Percentiles rank a stretch among this genome's conserved stretches.
These are phyloP conservation scores for Pythium scleroteichum DNA, from an alignment of 352 stramenopile genomes.

Conservation along the genomic window DNA sequence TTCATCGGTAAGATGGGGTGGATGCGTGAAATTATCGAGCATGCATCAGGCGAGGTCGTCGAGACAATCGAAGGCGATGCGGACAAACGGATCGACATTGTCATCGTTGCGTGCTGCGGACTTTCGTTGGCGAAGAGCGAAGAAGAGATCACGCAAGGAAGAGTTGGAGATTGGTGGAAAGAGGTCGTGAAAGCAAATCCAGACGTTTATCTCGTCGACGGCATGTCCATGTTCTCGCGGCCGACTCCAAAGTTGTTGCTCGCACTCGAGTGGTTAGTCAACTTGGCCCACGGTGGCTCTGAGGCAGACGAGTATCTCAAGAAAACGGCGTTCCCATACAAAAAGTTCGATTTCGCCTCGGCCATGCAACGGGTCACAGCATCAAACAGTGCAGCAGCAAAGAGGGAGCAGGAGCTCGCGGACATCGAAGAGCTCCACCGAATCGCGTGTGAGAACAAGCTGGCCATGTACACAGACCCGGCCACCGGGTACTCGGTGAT, in stretches of 20 bases:
- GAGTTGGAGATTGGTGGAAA: slow-evolving; percentile 47
- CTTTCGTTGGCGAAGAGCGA: slow-evolving; percentile 48
- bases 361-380: slow-evolving; percentile 12
- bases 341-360: slow-evolving; percentile 31
- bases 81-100: slow-evolving; percentile 35
- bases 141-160: slow-evolving; percentile 37
- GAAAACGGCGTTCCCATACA: slow-evolving; percentile 45
- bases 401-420: slow-evolving; percentile 25
- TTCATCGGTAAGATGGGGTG: slow-evolving; percentile 64
- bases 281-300: slow-evolving; percentile 34
- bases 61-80: slow-evolving; percentile 8
- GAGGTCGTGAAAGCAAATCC: slow-evolving; percentile 27
- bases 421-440: slow-evolving; percentile 74
- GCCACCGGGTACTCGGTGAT: slow-evolving; percentile 87
- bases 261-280: slow-evolving; percentile 61
- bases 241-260: slow-evolving; percentile 55
- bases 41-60: slow-evolving; percentile 15
- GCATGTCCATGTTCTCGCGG: slow-evolving; percentile 72
- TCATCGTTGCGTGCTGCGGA: slow-evolving; percentile 67
- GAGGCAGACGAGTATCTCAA: slow-evolving; percentile 29
- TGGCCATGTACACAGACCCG: slow-evolving; percentile 86
- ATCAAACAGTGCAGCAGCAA: background rate
- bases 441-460: slow-evolving; percentile 58
- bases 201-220: slow-evolving; percentile 56
- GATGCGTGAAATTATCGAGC: slow-evolving; percentile 63